Conservation (phyloP, 805 yeast genomes). For the Spathaspora boniae region DNA sequence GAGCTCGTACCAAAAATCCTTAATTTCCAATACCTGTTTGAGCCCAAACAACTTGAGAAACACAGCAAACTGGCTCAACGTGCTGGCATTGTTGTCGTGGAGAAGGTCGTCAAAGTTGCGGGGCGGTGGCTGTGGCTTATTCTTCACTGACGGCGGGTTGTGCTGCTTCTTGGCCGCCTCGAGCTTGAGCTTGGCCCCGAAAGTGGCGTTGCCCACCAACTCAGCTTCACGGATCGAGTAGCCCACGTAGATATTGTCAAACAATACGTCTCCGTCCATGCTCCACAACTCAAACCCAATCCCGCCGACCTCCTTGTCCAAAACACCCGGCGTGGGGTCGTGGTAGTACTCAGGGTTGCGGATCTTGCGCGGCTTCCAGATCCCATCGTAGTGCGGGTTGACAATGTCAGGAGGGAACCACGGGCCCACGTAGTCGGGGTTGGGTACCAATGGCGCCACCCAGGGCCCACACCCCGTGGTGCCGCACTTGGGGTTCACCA, state of each 20-base stretch:
- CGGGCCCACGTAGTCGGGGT: constrained; percentile 71
- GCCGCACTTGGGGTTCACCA: constrained; percentile 72
- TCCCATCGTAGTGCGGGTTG: constrained; percentile 79
- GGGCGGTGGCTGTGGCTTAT: constrained; percentile 45
- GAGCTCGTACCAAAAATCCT: constrained; percentile 37
- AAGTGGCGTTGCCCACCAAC: constrained; percentile 73
- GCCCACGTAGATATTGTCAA: constrained; percentile 84
- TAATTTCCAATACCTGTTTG: constrained; percentile 22
- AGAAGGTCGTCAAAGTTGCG: constrained; percentile 34
- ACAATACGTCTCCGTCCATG: constrained; percentile 68
- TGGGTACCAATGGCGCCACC: constrained; percentile 62
- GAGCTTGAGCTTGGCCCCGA: constrained; percentile 47
- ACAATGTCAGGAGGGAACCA: constrained; percentile 68
- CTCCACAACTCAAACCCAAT: constrained; percentile 90
- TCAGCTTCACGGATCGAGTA: constrained; percentile 86
- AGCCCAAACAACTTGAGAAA: constrained; percentile 18
- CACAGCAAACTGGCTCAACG: constrained; percentile 12
- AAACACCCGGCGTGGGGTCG: constrained; percentile 54
- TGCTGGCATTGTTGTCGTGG: constrained; percentile 13
- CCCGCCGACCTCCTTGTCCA: constrained; percentile 65
- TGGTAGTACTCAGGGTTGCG: constrained; percentile 68
- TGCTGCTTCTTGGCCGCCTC: constrained; percentile 45
- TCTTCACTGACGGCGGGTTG: constrained; percentile 38
- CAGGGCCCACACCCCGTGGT: constrained; percentile 78
- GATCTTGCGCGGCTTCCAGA: constrained; percentile 66